Evolutionary conservation across 1,284 basidiomycete genomes (phyloP).

Genomic region (Sporisorium exsertum): DNA sequence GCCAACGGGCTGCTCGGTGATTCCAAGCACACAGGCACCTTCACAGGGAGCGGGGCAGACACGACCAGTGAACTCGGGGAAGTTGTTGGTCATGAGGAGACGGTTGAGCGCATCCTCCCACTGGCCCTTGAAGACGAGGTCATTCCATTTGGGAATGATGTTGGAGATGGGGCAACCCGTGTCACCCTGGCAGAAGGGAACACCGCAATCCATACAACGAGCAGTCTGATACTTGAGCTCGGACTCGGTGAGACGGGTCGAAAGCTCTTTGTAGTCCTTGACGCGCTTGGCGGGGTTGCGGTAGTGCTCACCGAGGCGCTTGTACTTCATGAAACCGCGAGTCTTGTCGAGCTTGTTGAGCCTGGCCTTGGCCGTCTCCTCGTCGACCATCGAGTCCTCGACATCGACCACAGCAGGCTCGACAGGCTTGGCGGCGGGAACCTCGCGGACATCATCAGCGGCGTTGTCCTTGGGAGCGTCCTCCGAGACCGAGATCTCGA

Average conservation of each 20-base stretch:
- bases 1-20: slow-evolving; percentile 66
- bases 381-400: slow-evolving; percentile 67
- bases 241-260: slow-evolving; percentile 61
- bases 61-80: slow-evolving; percentile 67
- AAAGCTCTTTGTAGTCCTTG: slow-evolving; percentile 67
- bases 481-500: slow-evolving; percentile 56
- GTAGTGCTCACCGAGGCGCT: slow-evolving; percentile 66
- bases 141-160: slow-evolving; percentile 68
- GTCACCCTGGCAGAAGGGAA: slow-evolving; percentile 68
- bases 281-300: slow-evolving; percentile 61
- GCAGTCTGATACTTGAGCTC: slow-evolving; percentile 68
- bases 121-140: slow-evolving; percentile 68
- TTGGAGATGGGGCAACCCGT: slow-evolving; percentile 67
- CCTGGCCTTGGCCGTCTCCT: slow-evolving; percentile 62
- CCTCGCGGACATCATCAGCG: slow-evolving; percentile 40
- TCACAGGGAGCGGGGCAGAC: slow-evolving; percentile 68
- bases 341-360: slow-evolving; percentile 67
- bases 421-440: slow-evolving; percentile 50
- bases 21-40: slow-evolving; percentile 66
- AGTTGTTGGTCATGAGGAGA: slow-evolving; percentile 68
- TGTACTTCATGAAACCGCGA: slow-evolving; percentile 69
- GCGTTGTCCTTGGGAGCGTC: slow-evolving; percentile 44
- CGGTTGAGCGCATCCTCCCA: slow-evolving; percentile 67
- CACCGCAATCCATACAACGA: slow-evolving; percentile 69
- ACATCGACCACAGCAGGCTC: slow-evolving; percentile 64